Conservation (phyloP, 257 asterid genomes). For the Scutellaria minor region DNA sequence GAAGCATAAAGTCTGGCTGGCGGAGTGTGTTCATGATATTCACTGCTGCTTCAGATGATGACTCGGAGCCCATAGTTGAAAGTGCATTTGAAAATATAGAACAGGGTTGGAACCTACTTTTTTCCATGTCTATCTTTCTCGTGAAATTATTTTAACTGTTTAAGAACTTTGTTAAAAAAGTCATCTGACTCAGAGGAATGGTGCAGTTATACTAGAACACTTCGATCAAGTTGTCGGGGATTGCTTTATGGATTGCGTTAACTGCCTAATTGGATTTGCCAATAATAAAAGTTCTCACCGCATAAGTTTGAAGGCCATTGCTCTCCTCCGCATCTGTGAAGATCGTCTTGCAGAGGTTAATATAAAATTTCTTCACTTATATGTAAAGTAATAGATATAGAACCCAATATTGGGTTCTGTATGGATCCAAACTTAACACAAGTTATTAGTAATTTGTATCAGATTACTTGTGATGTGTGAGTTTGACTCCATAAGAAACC, state of each 20-base stretch:
- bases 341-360: slow-evolving; percentile 99
- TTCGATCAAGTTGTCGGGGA: slow-evolving; percentile 98
- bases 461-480: too few relatives aligned
- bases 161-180: slow-evolving; percentile 27
- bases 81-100: slow-evolving; percentile 99
- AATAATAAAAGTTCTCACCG: slow-evolving; percentile 87
- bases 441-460: too few relatives aligned
- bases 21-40: slow-evolving; percentile 99
- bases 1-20: slow-evolving; percentile 99
- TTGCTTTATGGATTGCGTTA: slow-evolving; percentile 99
- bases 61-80: slow-evolving; percentile 85
- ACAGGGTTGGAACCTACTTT: slow-evolving; percentile 66
- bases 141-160: slow-evolving; percentile 30
- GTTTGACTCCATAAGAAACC: too few relatives aligned
- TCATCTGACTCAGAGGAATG: slow-evolving; percentile 43
- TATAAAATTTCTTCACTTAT: slow-evolving; percentile 6
- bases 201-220: slow-evolving; percentile 97
- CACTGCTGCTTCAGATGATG: slow-evolving; percentile 99
- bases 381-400: background rate
- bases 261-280: slow-evolving; percentile 99
- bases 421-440: too few relatives aligned
- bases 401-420: too few relatives aligned
- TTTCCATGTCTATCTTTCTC: slow-evolving; percentile 28
- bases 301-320: slow-evolving; percentile 98
- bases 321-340: slow-evolving; percentile 99